phyloP scores from a whole-genome alignment of 176 grass and related monocot genomes.

The Carex scoparia region DNA sequence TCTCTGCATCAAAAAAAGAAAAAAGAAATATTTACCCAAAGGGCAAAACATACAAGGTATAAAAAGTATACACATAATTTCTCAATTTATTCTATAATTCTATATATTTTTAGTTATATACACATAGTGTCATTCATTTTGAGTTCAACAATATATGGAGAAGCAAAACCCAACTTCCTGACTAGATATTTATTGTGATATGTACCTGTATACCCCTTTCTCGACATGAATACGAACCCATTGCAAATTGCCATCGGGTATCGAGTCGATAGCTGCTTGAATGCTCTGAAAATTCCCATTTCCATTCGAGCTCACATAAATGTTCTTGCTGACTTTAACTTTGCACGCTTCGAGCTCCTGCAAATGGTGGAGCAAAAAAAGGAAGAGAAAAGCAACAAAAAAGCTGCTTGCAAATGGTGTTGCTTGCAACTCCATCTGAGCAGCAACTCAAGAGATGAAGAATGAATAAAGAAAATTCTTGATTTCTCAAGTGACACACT shows the following conservation, averaged over 20 bases:
- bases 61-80: too few relatives aligned
- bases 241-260: conserved; percentile 39
- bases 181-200: background rate
- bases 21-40: background rate
- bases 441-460: background rate
- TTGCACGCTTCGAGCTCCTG: background rate
- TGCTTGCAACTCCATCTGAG: background rate
- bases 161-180: background rate
- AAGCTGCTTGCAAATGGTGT: background rate
- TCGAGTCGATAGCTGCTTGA: conserved; percentile 39
- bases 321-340: background rate
- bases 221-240: conserved; percentile 42
- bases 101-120: too few relatives aligned
- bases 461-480: background rate
- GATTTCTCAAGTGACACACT: background rate
- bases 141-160: background rate
- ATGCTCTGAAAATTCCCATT: conserved; percentile 37
- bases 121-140: too few relatives aligned
- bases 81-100: too few relatives aligned
- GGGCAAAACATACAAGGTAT: background rate
- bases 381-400: background rate
- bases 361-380: background rate
- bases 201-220: conserved; percentile 44
- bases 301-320: background rate
- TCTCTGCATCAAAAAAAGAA: conserved; percentile 27